These are phyloP conservation scores for Rosa lucieae DNA, from an alignment of 306 rosid species.

Conservation along the genomic window DNA sequence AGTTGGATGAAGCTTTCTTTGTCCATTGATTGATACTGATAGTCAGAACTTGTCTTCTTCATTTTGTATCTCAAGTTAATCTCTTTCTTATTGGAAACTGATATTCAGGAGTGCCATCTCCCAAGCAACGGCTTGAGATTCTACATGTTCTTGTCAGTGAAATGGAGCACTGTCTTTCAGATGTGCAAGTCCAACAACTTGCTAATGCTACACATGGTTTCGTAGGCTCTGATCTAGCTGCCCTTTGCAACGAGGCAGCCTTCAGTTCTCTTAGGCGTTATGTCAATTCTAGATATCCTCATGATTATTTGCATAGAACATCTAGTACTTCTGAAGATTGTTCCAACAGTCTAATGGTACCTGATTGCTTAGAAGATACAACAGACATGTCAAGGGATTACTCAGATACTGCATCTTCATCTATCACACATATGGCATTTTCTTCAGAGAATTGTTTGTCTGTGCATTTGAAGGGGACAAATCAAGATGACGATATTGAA, in stretches of 20 bases:
- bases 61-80: not conserved
- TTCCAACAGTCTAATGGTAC: slow-evolving; percentile 27
- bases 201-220: slow-evolving; percentile 82
- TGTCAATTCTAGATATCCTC: slow-evolving; percentile 36
- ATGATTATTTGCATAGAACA: slow-evolving; percentile 26
- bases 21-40: not conserved
- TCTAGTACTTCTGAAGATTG: slow-evolving; percentile 20
- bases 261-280: slow-evolving; percentile 56
- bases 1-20: not conserved
- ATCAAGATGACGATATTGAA: slow-evolving; percentile 37
- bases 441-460: slow-evolving; percentile 33
- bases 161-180: slow-evolving; percentile 66
- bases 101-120: slow-evolving; percentile 84
- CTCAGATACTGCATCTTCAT: slow-evolving; percentile 37
- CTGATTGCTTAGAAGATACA: slow-evolving; percentile 30
- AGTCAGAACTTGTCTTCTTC: not conserved
- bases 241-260: slow-evolving; percentile 81
- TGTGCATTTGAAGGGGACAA: slow-evolving; percentile 29
- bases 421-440: slow-evolving; percentile 33
- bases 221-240: slow-evolving; percentile 88
- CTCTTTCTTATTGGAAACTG: slow-evolving; percentile 19
- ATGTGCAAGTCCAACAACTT: slow-evolving; percentile 67
- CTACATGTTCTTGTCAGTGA: slow-evolving; percentile 63
- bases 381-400: slow-evolving; percentile 28
- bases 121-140: slow-evolving; percentile 67